phyloP scores from a whole-genome alignment of 2,329 filamentous ascomycete species.

The Trichoderma sp. region DNA sequence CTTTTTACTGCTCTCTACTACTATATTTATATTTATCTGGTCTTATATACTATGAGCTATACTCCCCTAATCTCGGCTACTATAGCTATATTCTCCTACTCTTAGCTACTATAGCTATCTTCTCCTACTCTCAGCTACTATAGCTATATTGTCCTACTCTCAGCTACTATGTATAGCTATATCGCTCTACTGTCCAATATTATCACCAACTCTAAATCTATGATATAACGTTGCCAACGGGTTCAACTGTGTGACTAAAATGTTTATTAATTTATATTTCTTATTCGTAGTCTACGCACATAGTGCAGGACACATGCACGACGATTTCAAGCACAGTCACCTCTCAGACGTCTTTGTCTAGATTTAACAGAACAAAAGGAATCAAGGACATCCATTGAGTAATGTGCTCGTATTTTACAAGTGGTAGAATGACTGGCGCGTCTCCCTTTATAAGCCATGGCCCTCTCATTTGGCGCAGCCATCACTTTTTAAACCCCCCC shows the following conservation, averaged over 20 bases:
- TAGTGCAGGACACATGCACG: neutral
- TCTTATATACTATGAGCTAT: too few relatives aligned
- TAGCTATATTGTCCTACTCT: too few relatives aligned
- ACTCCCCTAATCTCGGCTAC: too few relatives aligned
- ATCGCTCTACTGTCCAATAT: too few relatives aligned
- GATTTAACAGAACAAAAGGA: slow-evolving; percentile 49
- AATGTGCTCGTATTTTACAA: slow-evolving; percentile 63
- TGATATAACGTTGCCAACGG: too few relatives aligned
- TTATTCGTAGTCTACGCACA: neutral
- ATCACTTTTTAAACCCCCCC: slow-evolving; percentile 37
- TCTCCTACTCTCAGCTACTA: too few relatives aligned
- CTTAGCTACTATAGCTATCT: too few relatives aligned
- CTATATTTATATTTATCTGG: too few relatives aligned
- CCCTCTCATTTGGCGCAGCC: slow-evolving; percentile 46
- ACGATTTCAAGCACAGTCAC: neutral
- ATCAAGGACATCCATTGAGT: slow-evolving; percentile 61
- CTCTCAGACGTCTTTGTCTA: neutral
- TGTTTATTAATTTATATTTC: neutral
- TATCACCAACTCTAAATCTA: too few relatives aligned
- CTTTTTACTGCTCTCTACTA: too few relatives aligned
- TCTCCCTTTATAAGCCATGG: slow-evolving; percentile 43
- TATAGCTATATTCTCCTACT: too few relatives aligned
- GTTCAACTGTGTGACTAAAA: neutral
- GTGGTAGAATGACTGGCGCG: slow-evolving; percentile 50
- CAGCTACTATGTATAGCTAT: too few relatives aligned